phyloP scores from a whole-genome alignment of 805 yeast species.

The Starmerella cellae region DNA sequence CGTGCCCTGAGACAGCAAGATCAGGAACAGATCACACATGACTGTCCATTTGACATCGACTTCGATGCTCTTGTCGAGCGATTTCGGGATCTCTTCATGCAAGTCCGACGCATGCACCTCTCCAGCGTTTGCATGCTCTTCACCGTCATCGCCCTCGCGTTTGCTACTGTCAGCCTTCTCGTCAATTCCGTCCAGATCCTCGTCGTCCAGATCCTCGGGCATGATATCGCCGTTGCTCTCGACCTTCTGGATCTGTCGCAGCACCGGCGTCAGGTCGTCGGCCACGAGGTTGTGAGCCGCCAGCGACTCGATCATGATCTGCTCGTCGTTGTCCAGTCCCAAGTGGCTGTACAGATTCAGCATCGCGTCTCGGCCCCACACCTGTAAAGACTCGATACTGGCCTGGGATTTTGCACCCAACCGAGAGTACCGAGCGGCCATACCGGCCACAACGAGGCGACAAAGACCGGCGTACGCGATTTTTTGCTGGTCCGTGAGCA shows the following conservation, averaged over 20 bases:
- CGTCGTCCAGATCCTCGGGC: conserved; percentile 2
- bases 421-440: conserved; percentile 58
- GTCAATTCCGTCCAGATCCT: neutral
- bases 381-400: conserved; percentile 65
- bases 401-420: conserved; percentile 26
- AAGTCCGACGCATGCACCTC: conserved; percentile 9
- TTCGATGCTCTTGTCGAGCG: conserved; percentile 28
- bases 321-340: conserved; percentile 64
- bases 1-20: conserved; percentile 65
- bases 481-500: conserved; percentile 72
- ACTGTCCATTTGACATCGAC: conserved; percentile 88
- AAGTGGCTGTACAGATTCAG: conserved; percentile 64
- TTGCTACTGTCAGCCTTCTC: neutral
- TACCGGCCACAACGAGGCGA: conserved; percentile 58
- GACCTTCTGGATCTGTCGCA: conserved; percentile 28
- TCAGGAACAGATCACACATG: conserved; percentile 75
- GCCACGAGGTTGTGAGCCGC: conserved; percentile 73
- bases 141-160: neutral
- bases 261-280: conserved; percentile 51
- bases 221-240: conserved; percentile 9
- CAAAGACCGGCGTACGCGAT: conserved; percentile 85
- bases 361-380: conserved; percentile 70
- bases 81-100: conserved; percentile 9
- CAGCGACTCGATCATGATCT: conserved; percentile 72
- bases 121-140: neutral